Evolutionary conservation across 2,329 filamentous ascomycete genomes (phyloP).

Genomic region (Bipolaris sorokiniana): DNA sequence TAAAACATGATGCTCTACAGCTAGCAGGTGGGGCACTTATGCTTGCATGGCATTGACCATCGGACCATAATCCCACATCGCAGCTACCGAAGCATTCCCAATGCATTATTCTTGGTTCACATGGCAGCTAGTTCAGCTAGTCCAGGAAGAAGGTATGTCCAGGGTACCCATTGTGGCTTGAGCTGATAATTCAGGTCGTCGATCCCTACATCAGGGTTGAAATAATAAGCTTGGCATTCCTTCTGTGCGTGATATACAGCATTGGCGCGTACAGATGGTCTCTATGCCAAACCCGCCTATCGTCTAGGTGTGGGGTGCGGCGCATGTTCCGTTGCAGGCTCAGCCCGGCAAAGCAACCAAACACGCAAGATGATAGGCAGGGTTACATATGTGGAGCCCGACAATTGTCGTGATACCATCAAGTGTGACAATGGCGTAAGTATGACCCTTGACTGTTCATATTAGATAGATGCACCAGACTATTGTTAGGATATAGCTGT

Average conservation of each 20-base stretch:
- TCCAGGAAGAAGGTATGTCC: conserved; percentile 12
- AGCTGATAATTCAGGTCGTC: conserved; percentile 10
- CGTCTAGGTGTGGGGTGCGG: conserved; percentile 5
- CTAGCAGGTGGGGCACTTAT: conserved; percentile 22
- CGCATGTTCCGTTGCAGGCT: conserved; percentile 4
- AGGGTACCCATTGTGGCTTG: conserved; percentile 1
- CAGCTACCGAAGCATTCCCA: conserved; percentile 3
- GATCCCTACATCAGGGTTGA: conserved; percentile 16
- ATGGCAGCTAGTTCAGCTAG: conserved; percentile 14
- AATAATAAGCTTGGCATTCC: conserved; percentile 1
- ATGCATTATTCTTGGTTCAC: conserved; percentile 4
- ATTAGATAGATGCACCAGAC: neutral
- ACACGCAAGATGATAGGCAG: neutral
- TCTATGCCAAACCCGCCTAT: conserved; percentile 1
- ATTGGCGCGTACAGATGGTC: conserved; percentile 8
- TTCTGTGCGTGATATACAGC: conserved; percentile 1
- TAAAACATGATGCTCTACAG: conserved; percentile 12
- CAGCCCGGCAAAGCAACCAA: conserved; percentile 3
- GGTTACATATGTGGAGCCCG: neutral
- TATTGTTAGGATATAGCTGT: neutral
- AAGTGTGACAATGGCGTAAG: neutral
- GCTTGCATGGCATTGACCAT: conserved; percentile 14
- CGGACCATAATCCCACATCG: conserved; percentile 5
- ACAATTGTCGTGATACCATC: neutral
- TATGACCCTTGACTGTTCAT: neutral